Percentiles rank a stretch among this genome's conserved stretches.
These are phyloP conservation scores for Emericellopsis cladophorae DNA, from an alignment of 2,329 filamentous ascomycete species.

Conservation along the genomic window DNA sequence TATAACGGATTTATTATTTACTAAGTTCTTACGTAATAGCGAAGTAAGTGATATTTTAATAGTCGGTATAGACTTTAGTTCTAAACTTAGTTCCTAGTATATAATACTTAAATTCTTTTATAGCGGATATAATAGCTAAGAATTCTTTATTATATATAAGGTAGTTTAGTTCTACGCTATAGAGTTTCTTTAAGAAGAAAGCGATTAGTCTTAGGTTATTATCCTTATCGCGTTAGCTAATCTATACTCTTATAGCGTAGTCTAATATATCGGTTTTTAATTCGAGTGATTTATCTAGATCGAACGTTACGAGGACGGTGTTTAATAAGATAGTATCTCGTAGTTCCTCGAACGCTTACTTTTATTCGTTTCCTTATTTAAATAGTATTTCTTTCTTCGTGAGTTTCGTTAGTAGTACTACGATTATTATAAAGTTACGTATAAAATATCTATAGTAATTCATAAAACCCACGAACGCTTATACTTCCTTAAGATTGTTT, in stretches of 20 bases:
- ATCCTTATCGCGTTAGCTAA: too few relatives aligned
- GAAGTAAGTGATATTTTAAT: conserved; percentile 11
- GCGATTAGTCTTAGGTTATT: too few relatives aligned
- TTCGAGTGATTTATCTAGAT: too few relatives aligned
- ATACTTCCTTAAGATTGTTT: too few relatives aligned
- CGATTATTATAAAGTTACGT: too few relatives aligned
- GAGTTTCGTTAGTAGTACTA: too few relatives aligned
- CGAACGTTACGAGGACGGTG: neutral
- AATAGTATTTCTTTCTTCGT: too few relatives aligned
- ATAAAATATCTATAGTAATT: too few relatives aligned
- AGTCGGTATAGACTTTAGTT: conserved; percentile 4
- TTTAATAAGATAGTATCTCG: conserved; percentile 3
- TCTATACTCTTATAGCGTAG: too few relatives aligned
- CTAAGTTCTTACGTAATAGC: conserved; percentile 7
- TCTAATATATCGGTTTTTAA: too few relatives aligned
- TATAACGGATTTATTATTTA: conserved; percentile 6
- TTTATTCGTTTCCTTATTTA: neutral
- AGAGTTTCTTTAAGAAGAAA: too few relatives aligned
- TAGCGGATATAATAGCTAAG: conserved; percentile 2
- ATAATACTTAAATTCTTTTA: conserved; percentile 1
- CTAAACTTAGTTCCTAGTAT: neutral
- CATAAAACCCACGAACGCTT: too few relatives aligned
- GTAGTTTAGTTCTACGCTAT: neutral
- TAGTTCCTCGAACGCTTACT: neutral
- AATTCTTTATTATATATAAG: conserved; percentile 3